Evolutionary conservation across 352 stramenopile species (phyloP).

Genomic region (Discostella stelligera): DNA sequence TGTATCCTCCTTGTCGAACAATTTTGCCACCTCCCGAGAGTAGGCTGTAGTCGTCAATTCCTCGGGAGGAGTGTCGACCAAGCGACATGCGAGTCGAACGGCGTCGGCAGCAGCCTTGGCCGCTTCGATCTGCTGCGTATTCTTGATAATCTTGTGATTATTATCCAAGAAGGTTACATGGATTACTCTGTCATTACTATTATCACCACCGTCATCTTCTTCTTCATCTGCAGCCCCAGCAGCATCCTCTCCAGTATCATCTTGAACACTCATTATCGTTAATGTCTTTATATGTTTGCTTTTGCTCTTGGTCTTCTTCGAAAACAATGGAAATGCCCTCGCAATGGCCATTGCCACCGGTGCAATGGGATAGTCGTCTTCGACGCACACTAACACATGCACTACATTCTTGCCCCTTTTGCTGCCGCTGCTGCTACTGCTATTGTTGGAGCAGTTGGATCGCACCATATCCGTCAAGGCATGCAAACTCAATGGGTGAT

Average conservation of each 20-base stretch:
- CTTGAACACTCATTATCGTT: slow-evolving; percentile 19
- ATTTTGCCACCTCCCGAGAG: slow-evolving; percentile 82
- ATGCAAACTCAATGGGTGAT: slow-evolving; percentile 70
- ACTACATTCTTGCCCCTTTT: not conserved
- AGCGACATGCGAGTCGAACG: slow-evolving; percentile 86
- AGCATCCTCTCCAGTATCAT: not conserved
- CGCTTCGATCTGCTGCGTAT: slow-evolving; percentile 37
- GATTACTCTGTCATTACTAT: slow-evolving; percentile 7
- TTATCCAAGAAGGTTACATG: slow-evolving; percentile 60
- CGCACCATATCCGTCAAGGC: slow-evolving; percentile 52
- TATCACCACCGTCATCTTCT: not conserved
- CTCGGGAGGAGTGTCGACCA: slow-evolving; percentile 82
- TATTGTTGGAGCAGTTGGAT: not conserved
- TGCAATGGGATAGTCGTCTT: slow-evolving; percentile 49
- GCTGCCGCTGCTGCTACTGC: not conserved
- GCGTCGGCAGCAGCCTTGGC: slow-evolving; percentile 80
- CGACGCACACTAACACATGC: slow-evolving; percentile 40
- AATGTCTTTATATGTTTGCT: not conserved
- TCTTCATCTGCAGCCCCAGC: not conserved
- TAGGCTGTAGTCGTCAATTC: slow-evolving; percentile 89
- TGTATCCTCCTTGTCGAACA: slow-evolving; percentile 59
- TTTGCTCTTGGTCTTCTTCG: slow-evolving; percentile 59
- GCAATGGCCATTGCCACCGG: slow-evolving; percentile 62
- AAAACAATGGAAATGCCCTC: slow-evolving; percentile 82
- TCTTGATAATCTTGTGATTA: slow-evolving; percentile 43